These are phyloP conservation scores for Casuarina glauca DNA, from an alignment of 306 rosid species.

Conservation along the genomic window DNA sequence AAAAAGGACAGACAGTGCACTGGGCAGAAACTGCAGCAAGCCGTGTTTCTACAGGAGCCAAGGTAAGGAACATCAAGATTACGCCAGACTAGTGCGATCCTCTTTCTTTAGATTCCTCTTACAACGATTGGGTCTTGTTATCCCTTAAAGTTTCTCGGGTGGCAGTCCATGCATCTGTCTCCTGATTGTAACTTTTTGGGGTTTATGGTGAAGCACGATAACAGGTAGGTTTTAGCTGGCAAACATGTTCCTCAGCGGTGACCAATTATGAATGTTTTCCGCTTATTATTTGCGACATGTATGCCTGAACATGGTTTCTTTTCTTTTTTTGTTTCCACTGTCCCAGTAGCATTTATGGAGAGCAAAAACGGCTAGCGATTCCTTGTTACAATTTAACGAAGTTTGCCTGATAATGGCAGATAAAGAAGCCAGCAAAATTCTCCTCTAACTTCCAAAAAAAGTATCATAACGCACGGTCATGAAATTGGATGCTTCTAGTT, in stretches of 20 bases:
- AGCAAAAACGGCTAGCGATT: not conserved
- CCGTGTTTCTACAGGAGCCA: constrained; percentile 41
- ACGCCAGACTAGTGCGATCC: not conserved
- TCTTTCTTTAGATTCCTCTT: not conserved
- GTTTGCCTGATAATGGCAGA: not conserved
- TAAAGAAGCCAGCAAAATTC: not conserved
- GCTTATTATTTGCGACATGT: not conserved
- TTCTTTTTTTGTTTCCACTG: not conserved
- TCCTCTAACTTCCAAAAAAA: not conserved
- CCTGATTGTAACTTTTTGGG: not conserved
- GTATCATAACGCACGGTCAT: not conserved
- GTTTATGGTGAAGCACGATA: not conserved
- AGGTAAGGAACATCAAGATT: constrained; percentile 29
- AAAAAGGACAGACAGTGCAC: constrained; percentile 22
- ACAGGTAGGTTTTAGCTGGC: not conserved
- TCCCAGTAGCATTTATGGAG: not conserved
- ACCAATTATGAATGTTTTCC: not conserved
- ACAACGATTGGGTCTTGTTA: not conserved
- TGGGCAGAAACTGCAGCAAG: constrained; percentile 61
- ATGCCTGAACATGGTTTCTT: not conserved
- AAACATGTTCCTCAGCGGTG: not conserved
- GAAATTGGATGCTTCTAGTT: not conserved
- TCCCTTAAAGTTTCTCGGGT: not conserved
- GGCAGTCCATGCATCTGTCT: not conserved
- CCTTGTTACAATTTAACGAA: not conserved